Base-by-base conservation (phyloP, 2,329 filamentous ascomycete genomes). In the Sporothrix globosa region DNA sequence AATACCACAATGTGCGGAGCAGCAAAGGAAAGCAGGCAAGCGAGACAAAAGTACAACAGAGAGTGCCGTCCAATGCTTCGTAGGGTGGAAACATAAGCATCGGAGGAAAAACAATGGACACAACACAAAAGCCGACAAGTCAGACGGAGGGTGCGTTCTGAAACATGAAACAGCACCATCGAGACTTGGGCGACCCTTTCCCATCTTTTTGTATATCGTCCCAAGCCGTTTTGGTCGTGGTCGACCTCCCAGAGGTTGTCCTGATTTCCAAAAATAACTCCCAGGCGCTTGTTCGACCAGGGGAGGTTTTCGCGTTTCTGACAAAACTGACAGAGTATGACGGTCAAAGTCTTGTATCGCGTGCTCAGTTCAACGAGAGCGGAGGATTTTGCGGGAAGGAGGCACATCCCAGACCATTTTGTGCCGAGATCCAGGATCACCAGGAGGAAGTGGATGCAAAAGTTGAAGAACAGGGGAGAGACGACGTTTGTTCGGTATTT, bases 131-230 rank as follows among this genome's bases (percentile, higher is more conserved):
- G 30, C 61, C 66, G 52, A 34, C 66, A 68, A 68, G 56, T 68
- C 30, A 68, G 34, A 56, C n/a, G 52, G 21, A n/a, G 48, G n/a
- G 48, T 13, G 34, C 56, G n/a, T 68, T 52, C n/a, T 68, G 50
- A 68, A 68, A 68, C 52, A 68, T 68, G 66, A 68, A 68, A 68
- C 66, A 68, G 17, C 24, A 65, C 46, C 66, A 68, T 68, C 21
- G 58, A 46, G 19, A 10, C 34, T 11, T 27, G 30, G 56, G 24
- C 21, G 14, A 24, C 39, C 58, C n/a, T 27, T 44, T 61, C 39
- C 58, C 58, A 61, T 46, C 41, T 7, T 44, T 44, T 44, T 44
- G 4, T 2, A 44, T 7, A 44, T 44, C 41, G 41, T 44, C 10
- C 41, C 41, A 44, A 10, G 41, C 41, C 41, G 9, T 44, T 30